Conservation (phyloP, 805 yeast species). For the Cyberlindnera amylophila region DNA sequence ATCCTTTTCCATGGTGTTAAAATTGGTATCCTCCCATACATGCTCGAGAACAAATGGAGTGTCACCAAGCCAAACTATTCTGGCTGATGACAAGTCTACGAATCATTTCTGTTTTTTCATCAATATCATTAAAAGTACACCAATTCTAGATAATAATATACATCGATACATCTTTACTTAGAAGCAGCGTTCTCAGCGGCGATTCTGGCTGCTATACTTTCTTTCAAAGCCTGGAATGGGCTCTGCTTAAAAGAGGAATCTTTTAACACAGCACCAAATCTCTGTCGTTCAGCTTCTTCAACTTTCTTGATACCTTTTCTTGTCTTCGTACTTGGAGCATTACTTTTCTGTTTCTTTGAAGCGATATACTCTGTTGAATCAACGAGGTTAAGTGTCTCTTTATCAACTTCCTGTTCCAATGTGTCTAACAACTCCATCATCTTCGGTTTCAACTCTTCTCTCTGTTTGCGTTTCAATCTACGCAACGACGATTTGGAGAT, state of each 20-base stretch:
- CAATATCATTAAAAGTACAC: too few species aligned
- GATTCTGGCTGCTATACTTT: constrained; percentile 39
- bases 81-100: constrained; percentile 7
- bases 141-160: too few species aligned
- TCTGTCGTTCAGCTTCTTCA: constrained; percentile 51
- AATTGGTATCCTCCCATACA: constrained; percentile 55
- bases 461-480: constrained; percentile 58
- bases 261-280: constrained; percentile 56
- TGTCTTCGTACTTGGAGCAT: constrained; percentile 53
- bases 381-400: constrained; percentile 21
- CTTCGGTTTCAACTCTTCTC: constrained; percentile 63
- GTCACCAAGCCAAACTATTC: constrained; percentile 20
- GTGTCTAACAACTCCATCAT: constrained; percentile 59
- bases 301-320: constrained; percentile 51
- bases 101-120: too few species aligned
- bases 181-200: constrained; percentile 10
- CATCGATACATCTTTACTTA: neutral
- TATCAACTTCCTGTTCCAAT: constrained; percentile 32
- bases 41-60: constrained; percentile 40
- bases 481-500: constrained; percentile 65
- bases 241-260: constrained; percentile 51
- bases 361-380: constrained; percentile 15
- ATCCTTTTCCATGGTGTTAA: constrained; percentile 59
- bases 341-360: constrained; percentile 25
- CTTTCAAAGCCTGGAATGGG: constrained; percentile 64